Evolutionary conservation across 108 stramenopile genomes (phyloP).

Genomic region (Fistulifera pelliculosa): DNA sequence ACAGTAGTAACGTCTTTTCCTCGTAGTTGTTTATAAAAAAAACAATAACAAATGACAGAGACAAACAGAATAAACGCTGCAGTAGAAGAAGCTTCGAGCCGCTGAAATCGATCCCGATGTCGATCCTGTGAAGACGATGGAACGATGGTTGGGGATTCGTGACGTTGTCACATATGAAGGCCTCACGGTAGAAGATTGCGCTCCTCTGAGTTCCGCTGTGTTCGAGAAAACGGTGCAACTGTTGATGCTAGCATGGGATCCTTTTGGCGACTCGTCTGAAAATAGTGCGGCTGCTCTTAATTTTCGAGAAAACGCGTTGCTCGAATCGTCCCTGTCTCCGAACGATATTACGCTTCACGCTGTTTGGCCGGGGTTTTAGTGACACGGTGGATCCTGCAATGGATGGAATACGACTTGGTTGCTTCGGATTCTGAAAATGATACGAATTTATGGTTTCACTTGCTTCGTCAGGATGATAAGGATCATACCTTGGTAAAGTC

Average conservation of each 20-base stretch:
- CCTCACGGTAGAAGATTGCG: conserved; percentile 5
- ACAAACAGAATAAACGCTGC: too few relatives aligned
- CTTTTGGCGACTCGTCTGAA: neutral
- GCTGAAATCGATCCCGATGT: too few relatives aligned
- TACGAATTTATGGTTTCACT: neutral
- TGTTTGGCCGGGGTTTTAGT: neutral
- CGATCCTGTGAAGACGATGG: neutral
- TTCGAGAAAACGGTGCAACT: neutral
- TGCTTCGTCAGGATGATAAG: neutral
- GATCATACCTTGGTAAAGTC: conserved; percentile 20
- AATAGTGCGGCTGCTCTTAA: neutral
- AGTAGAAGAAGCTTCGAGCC: too few relatives aligned
- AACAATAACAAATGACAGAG: too few relatives aligned
- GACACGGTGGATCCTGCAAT: conserved; percentile 2
- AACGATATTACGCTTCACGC: neutral
- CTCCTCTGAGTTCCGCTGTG: conserved; percentile 1
- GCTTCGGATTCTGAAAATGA: neutral
- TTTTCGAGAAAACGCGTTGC: neutral
- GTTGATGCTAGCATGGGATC: conserved; percentile 1
- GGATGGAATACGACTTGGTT: conserved; percentile 9
- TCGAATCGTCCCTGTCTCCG: neutral
- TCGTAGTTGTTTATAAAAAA: too few relatives aligned
- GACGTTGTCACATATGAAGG: neutral
- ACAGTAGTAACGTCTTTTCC: too few relatives aligned
- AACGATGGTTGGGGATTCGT: conserved; percentile 2